Base-by-base conservation (phyloP, 176 grass and related monocot genomes). In the Phoenix dactylifera region DNA sequence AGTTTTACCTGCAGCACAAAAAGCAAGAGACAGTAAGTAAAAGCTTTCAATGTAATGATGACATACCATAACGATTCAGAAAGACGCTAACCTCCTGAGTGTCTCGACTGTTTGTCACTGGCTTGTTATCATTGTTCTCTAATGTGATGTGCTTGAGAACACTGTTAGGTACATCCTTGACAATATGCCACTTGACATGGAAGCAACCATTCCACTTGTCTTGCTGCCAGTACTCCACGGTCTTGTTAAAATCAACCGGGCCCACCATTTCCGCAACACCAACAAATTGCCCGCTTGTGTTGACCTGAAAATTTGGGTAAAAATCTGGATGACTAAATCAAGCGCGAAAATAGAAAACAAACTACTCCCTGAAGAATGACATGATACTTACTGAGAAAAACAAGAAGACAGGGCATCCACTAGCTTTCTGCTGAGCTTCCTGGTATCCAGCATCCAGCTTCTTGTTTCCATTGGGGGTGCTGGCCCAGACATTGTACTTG, bases 391-490 rank as follows among this genome's bases (percentile, higher is more conserved):
- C 91, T 68, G 91, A 96, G 74, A 87, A 96, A 83, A 96, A 90
- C 58, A 96, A 79, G 57, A 95, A 95, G 29, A 96, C 77, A 26
- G 91, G 83, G 57, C 83, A 96, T 64, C 74, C 77, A 58, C 20
- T 77, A 51, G 61, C 50, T 79, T 85, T 96, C 60, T 84, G 83
- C 59, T 85, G 83, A 50, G 91, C 80, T 60, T 96, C 86, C 54
- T 44, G 75, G 57, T 82, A 90, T 52, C 77, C 91, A 73, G 80
- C 77, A 90, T 96, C 86, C 55, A 96, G 65, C 61, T 96, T 96
- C 91, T 90, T 96, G 79, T 90, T 96, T 68, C 91, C 91, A 72
- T 96, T 96, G 57, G 86, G 91, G 44, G 91, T 96, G 73, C 91
- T 96, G 49, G 91, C 77, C 91, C 91, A 90, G 4, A 87, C 86